These are phyloP conservation scores for Komagataella mondaviorum DNA, from an alignment of 805 yeast genomes.

Conservation along the genomic window DNA sequence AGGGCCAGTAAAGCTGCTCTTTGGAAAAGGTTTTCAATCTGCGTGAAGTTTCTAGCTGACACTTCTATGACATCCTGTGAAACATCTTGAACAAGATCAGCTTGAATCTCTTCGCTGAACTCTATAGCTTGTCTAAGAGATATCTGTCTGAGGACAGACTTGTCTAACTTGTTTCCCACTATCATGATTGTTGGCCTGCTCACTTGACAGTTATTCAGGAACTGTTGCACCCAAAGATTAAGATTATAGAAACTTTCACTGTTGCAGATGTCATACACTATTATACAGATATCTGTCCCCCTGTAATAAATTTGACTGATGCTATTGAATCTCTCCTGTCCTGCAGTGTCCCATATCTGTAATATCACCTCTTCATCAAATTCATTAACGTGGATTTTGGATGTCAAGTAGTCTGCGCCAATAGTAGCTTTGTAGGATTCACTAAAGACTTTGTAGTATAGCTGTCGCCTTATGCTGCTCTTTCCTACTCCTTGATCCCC, in stretches of 20 bases:
- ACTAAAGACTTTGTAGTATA: conserved; percentile 39
- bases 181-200: conserved; percentile 31
- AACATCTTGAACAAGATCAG: conserved; percentile 12
- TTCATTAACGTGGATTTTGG: conserved; percentile 13
- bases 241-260: conserved; percentile 35
- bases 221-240: conserved; percentile 29
- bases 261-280: conserved; percentile 40
- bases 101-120: conserved; percentile 10
- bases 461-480: conserved; percentile 41
- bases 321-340: conserved; percentile 80
- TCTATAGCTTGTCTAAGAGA: conserved; percentile 18
- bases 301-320: conserved; percentile 42
- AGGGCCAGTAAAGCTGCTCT: conserved; percentile 8
- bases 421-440: conserved; percentile 45
- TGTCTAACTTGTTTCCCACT: conserved; percentile 41
- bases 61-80: conserved; percentile 15
- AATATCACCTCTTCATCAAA: conserved; percentile 20
- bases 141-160: conserved; percentile 12
- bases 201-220: conserved; percentile 33
- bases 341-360: conserved; percentile 88
- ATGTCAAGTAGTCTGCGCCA: conserved; percentile 44
- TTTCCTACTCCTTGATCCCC: conserved; percentile 53
- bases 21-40: conserved; percentile 13
- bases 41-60: conserved; percentile 13
- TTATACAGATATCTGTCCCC: conserved; percentile 41